phyloP scores from a whole-genome alignment of 352 stramenopile species.

The Pythium vanterpoolii region DNA sequence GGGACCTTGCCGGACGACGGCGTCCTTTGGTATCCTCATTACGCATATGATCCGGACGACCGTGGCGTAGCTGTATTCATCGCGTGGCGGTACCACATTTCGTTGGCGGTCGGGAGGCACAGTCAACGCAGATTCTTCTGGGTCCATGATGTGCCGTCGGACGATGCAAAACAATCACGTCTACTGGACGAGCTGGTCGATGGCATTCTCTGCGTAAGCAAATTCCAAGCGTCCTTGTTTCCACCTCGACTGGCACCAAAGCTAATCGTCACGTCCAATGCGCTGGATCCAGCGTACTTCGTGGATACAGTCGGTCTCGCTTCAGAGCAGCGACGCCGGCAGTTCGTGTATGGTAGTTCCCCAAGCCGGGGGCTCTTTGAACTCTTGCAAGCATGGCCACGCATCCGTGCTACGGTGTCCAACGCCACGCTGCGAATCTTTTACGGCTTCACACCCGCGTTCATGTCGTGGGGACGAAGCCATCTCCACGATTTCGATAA shows the following conservation, averaged over 20 bases:
- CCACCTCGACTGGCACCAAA: constrained; percentile 37
- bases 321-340: constrained; percentile 33
- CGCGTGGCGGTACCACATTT: constrained; percentile 89
- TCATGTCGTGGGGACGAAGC: constrained; percentile 54
- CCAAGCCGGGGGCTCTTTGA: constrained; percentile 75
- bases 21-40: constrained; percentile 75
- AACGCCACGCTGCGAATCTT: constrained; percentile 74
- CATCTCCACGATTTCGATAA: constrained; percentile 44
- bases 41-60: constrained; percentile 62
- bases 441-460: constrained; percentile 86
- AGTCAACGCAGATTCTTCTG: constrained; percentile 60
- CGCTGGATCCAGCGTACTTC: constrained; percentile 65
- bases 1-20: constrained; percentile 16
- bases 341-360: constrained; percentile 87
- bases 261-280: constrained; percentile 68
- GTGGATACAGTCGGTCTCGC: constrained; percentile 24
- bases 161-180: constrained; percentile 32
- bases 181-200: constrained; percentile 38
- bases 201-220: constrained; percentile 78
- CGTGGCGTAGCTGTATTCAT: constrained; percentile 82
- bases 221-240: constrained; percentile 70
- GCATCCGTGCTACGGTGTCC: constrained; percentile 51
- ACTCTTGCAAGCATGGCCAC: constrained; percentile 69
- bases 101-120: constrained; percentile 43
- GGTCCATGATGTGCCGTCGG: constrained; percentile 74